A percentile compares a stretch with the other conserved stretches of the same genome.
phyloP scores from a whole-genome alignment of 768 basidiomycete species.

The Tulasnella sp. region DNA sequence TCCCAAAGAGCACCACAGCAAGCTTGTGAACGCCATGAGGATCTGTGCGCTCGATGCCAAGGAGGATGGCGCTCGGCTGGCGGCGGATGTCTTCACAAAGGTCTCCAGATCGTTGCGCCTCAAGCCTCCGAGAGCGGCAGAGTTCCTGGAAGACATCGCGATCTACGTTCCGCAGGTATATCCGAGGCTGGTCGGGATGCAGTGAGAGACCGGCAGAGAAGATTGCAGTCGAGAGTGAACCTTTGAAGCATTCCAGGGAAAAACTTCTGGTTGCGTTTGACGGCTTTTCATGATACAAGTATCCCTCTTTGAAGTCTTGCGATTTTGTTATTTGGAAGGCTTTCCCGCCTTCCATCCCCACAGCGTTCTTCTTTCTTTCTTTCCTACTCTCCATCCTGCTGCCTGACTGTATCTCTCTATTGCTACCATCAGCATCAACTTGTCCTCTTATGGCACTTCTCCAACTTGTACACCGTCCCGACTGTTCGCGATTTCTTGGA shows the following conservation, averaged over 20 bases:
- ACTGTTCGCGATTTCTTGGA: too few relatives aligned
- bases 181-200: constrained; percentile 58
- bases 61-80: constrained; percentile 65
- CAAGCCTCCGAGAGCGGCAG: constrained; percentile 61
- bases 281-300: too few relatives aligned
- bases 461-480: too few relatives aligned
- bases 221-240: constrained; percentile 29
- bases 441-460: too few relatives aligned
- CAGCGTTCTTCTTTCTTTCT: too few relatives aligned
- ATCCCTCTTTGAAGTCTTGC: too few relatives aligned
- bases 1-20: constrained; percentile 48
- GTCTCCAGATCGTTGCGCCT: constrained; percentile 47
- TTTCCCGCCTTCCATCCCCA: too few relatives aligned
- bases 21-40: constrained; percentile 66
- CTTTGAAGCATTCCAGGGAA: constrained; percentile 27
- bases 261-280: constrained; percentile 26
- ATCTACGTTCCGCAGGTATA: constrained; percentile 86
- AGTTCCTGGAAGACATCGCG: constrained; percentile 76
- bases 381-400: too few relatives aligned
- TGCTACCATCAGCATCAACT: too few relatives aligned
- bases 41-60: constrained; percentile 69
- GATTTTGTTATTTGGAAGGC: too few relatives aligned
- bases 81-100: constrained; percentile 60
- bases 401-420: too few relatives aligned
- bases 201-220: constrained; percentile 34